These are phyloP conservation scores for Haplosporangium sp. DNA, from an alignment of 371 early-diverging fungal species.

Conservation along the genomic window DNA sequence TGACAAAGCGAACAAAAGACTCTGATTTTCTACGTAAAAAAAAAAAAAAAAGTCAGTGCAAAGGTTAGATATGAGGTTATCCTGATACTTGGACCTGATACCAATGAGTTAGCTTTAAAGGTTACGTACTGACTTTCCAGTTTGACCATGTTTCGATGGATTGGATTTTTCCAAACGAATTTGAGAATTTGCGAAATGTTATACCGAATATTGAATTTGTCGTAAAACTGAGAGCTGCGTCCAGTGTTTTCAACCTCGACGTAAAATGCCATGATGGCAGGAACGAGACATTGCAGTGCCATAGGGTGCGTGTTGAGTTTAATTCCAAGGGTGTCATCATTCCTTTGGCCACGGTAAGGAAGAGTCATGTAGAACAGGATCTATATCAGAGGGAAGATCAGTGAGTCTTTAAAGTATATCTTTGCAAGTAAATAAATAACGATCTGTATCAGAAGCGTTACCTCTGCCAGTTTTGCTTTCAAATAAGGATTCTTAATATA, in stretches of 20 bases:
- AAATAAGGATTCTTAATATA: constrained; percentile 95
- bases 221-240: constrained; percentile 93
- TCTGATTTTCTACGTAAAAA: constrained; percentile 61
- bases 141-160: constrained; percentile 68
- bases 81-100: no score
- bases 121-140: constrained; percentile 70
- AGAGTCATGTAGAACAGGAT: constrained; percentile 82
- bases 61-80: background rate
- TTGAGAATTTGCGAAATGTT: constrained; percentile 95
- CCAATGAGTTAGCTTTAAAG: background rate
- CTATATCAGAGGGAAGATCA: constrained; percentile 37
- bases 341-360: constrained; percentile 52
- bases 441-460: constrained; percentile 34
- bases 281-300: constrained; percentile 79
- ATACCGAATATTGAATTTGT: constrained; percentile 98
- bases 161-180: constrained; percentile 82
- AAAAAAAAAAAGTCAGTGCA: background rate
- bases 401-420: background rate
- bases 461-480: constrained; percentile 94
- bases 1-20: constrained; percentile 90
- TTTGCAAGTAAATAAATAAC: no score
- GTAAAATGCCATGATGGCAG: constrained; percentile 89
- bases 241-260: constrained; percentile 98
- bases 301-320: constrained; percentile 81
- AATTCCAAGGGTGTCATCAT: constrained; percentile 73